Evolutionary conservation across 1,284 basidiomycete genomes (phyloP), one percentile per base, ranked within the genome.

Genomic region (Trichosporon faecale): DNA sequence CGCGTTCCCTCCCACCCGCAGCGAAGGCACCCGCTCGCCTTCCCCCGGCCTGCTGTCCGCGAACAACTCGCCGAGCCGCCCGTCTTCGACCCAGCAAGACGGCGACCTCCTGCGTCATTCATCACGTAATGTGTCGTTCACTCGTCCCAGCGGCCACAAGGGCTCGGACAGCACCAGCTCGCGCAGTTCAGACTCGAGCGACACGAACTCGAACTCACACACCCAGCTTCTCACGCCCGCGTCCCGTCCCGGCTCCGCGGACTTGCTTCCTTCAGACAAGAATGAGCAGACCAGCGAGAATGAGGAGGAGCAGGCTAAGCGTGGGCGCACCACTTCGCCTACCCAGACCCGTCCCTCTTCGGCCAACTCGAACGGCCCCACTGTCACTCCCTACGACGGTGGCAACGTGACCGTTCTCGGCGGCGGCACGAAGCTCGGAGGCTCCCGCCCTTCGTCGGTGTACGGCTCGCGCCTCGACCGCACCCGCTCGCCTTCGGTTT

Each of bases 391-490:
- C 0, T 85, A 85, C 70, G 84, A 85, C 68, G 82, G 82, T 60
- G 84, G 83, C 18, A 85, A 85, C 69, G 84, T 85, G 31, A 83
- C 81, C 12, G 83, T 84, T 40, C 76, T 85, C 16, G 84, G 84
- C 18, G 84, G 84, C 23, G 83, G 83, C 37, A 82, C 83, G 68
- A 83, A 83, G 72, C 78, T 84, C 12, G 83, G 83, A 60, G 81
- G 81, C 18, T 79, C 79, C 16, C 76, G 81, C 60, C 74, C 80
- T 16, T 72, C 75, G 35, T 76, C 75, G 2, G 78, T 76, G 8
- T 37, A 65, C 33, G 52, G 49, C 12, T 49, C 63, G 7, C 68
- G 65, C 55, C 60, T 71, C 29, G 79, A 80, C 66, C 76, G 81
- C 68, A 77, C 77, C 14, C 76, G 81, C 29, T 81, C 79, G 16